Evolutionary conservation across 2,329 filamentous ascomycete genomes (phyloP).

Genomic region (Verticillium nubilum): DNA sequence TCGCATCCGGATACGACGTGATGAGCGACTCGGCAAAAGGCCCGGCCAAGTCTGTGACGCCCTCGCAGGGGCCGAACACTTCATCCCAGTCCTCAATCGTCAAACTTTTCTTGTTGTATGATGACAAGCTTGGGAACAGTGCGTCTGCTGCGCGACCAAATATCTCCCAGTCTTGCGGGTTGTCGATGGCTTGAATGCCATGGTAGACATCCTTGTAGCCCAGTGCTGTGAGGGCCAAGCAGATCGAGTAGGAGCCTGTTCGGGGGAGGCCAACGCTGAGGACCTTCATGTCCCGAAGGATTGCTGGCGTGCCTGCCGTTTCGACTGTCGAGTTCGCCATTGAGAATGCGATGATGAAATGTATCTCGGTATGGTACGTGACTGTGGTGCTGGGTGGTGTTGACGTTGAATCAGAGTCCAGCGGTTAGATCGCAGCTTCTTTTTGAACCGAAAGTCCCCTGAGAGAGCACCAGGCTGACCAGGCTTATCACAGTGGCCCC

Average conservation of each 20-base stretch:
- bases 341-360: not conserved
- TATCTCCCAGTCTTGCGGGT: conserved; percentile 16
- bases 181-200: conserved; percentile 17
- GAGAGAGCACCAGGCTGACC: too few relatives aligned
- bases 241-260: conserved; percentile 23
- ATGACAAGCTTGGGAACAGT: conserved; percentile 15
- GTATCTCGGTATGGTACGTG: too few relatives aligned
- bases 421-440: too few relatives aligned
- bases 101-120: conserved; percentile 14
- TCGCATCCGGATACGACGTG: conserved; percentile 66
- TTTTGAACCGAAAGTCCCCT: too few relatives aligned
- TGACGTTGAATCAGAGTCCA: too few relatives aligned
- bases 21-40: conserved; percentile 66
- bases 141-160: conserved; percentile 23
- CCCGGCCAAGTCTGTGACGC: conserved; percentile 36
- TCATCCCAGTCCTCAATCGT: conserved; percentile 16
- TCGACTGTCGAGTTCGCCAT: not conserved
- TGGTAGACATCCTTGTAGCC: conserved; percentile 28
- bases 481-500: too few relatives aligned
- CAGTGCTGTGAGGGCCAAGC: conserved; percentile 22
- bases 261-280: conserved; percentile 33
- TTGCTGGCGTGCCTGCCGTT: not conserved
- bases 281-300: conserved; percentile 33
- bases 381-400: too few relatives aligned
- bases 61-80: conserved; percentile 20